These are phyloP conservation scores for Tubosaeta sp. DNA, from an alignment of 768 basidiomycete species.

Conservation along the genomic window DNA sequence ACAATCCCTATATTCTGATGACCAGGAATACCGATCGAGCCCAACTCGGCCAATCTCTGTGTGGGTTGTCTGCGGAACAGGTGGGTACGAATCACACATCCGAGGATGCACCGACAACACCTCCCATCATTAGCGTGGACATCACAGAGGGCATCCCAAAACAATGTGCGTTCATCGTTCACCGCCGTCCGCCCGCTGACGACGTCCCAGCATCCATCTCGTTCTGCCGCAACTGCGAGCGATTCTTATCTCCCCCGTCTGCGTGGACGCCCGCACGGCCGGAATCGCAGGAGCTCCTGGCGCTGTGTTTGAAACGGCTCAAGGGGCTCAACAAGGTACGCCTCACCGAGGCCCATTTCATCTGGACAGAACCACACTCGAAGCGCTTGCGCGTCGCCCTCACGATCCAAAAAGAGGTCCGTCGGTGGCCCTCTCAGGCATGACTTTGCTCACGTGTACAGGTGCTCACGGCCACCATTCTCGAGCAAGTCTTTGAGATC, in stretches of 20 bases:
- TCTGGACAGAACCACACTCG: conserved; percentile 99
- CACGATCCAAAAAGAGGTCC: conserved; percentile 97
- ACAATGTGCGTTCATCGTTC: conserved; percentile 54
- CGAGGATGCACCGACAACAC: neutral
- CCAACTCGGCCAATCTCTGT: conserved; percentile 90
- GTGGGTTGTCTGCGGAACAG: conserved; percentile 86
- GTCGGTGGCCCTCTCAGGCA: conserved; percentile 14
- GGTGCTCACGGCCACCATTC: conserved; percentile 91
- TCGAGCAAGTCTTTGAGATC: conserved; percentile 97
- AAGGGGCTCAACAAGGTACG: conserved; percentile 93
- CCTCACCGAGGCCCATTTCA: conserved; percentile 96
- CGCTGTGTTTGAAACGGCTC: conserved; percentile 92
- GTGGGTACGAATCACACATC: conserved; percentile 36
- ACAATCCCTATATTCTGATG: neutral
- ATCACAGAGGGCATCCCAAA: conserved; percentile 98
- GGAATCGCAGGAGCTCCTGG: conserved; percentile 90
- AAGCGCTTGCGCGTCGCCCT: conserved; percentile 89
- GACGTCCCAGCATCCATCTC: conserved; percentile 68
- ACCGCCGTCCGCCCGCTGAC: neutral
- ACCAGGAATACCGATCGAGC: conserved; percentile 78
- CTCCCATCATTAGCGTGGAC: conserved; percentile 58
- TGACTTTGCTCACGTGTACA: conserved; percentile 28
- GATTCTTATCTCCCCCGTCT: conserved; percentile 87
- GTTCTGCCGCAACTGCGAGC: conserved; percentile 94
- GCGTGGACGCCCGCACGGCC: conserved; percentile 83